These are phyloP conservation scores for Amanita muscaria DNA, from an alignment of 768 basidiomycete genomes.

Conservation along the genomic window DNA sequence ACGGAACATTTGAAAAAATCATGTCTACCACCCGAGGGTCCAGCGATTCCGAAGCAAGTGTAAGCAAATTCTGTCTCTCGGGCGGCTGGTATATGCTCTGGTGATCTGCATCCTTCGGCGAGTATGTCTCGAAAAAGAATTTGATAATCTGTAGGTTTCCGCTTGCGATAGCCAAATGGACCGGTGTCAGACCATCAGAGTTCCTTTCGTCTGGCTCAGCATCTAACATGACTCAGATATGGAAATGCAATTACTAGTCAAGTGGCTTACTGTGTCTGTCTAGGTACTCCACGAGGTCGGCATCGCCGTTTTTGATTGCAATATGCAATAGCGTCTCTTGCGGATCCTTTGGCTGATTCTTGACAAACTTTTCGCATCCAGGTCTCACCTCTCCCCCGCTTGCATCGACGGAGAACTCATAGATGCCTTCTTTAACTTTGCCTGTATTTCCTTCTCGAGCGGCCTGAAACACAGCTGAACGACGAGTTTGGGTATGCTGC, in stretches of 20 bases:
- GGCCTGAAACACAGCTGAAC: conserved; percentile 58
- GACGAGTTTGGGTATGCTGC: conserved; percentile 42
- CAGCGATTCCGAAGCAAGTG: conserved; percentile 48
- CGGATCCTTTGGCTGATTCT: conserved; percentile 39
- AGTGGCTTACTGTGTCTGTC: conserved; percentile 53
- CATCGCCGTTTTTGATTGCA: conserved; percentile 45
- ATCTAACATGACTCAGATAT: conserved; percentile 30
- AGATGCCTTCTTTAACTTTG: conserved; percentile 55
- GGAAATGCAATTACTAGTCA: conserved; percentile 17
- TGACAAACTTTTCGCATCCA: conserved; percentile 45
- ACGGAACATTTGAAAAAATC: conserved; percentile 51
- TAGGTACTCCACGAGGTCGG: conserved; percentile 57
- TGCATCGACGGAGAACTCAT: conserved; percentile 64
- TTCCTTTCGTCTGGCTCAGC: conserved; percentile 69
- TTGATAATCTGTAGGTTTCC: conserved; percentile 45
- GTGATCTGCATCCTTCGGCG: conserved; percentile 45
- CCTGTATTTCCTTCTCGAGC: conserved; percentile 46
- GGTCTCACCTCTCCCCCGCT: conserved; percentile 59
- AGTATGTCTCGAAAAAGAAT: conserved; percentile 54
- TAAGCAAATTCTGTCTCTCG: conserved; percentile 36
- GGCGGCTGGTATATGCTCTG: conserved; percentile 39
- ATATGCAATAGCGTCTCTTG: conserved; percentile 67
- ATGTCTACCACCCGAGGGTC: conserved; percentile 60
- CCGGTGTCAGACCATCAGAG: conserved; percentile 46
- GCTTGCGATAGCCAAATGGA: conserved; percentile 53